Conservation (phyloP, 2,329 filamentous ascomycete genomes). For the Botrytis medusae region DNA sequence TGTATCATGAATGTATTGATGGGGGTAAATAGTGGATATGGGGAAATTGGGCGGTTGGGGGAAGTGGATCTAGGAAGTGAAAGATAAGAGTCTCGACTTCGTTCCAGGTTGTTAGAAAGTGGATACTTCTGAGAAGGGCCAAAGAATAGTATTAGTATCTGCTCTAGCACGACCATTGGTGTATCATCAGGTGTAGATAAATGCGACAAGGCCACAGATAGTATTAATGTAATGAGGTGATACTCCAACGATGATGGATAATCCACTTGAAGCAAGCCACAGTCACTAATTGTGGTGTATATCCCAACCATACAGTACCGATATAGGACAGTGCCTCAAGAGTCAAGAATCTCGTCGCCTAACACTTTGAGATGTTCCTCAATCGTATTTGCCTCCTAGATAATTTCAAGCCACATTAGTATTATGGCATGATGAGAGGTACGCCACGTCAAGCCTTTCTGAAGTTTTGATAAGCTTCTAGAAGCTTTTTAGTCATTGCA, state of each 20-base stretch:
- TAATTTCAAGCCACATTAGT: background rate
- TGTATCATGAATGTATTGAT: background rate
- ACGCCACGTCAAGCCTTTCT: background rate
- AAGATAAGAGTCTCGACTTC: background rate
- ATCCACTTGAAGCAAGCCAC: background rate
- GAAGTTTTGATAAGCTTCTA: slow-evolving; percentile 1
- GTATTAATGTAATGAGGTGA: background rate
- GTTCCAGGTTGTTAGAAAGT: background rate
- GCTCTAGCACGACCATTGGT: background rate
- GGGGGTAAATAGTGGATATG: background rate
- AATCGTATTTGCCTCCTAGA: background rate
- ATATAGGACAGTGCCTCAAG: background rate
- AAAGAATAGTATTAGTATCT: background rate
- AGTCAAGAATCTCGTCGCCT: background rate
- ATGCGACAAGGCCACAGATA: background rate
- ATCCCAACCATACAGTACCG: background rate
- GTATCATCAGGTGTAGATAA: background rate
- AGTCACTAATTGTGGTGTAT: background rate
- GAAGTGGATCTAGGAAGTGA: background rate
- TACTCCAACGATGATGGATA: background rate
- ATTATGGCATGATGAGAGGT: background rate
- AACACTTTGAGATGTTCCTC: background rate
- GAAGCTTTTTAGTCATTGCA: background rate
- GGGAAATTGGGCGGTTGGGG: background rate
- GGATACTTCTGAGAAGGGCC: background rate